Percentiles rank a stretch among this genome's conserved stretches.
Conservation (phyloP, 2,329 filamentous ascomycete species). For the Delphinella strobiligena region DNA sequence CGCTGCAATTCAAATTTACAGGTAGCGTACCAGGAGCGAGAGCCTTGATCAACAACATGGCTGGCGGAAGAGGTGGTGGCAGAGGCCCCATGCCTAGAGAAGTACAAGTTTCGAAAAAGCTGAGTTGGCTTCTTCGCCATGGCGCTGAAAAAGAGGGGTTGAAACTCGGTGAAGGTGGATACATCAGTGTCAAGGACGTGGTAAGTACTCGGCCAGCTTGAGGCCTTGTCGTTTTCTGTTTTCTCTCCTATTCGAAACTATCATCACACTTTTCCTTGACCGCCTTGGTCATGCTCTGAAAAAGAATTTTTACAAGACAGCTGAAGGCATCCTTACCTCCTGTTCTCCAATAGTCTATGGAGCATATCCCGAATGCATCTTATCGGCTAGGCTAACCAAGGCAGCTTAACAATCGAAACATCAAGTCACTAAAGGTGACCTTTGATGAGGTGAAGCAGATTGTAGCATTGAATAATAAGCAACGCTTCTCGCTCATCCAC, state of each 20-base stretch:
- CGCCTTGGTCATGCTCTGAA: too few species aligned
- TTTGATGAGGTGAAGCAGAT: conserved; percentile 59
- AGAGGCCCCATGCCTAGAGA: conserved; percentile 26
- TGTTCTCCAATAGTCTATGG: too few species aligned
- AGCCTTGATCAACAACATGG: conserved; percentile 2
- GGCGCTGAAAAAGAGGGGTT: conserved; percentile 49
- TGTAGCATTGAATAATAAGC: conserved; percentile 72
- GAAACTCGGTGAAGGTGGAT: conserved; percentile 46
- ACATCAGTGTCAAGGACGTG: conserved; percentile 47
- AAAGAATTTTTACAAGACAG: too few species aligned
- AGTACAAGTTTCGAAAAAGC: conserved; percentile 35
- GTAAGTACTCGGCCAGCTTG: conserved; percentile 36
- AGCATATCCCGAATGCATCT: too few species aligned
- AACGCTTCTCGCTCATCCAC: conserved; percentile 71
- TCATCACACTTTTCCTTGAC: too few species aligned
- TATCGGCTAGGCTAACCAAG: neutral
- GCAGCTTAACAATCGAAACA: conserved; percentile 45
- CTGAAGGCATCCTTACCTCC: too few species aligned
- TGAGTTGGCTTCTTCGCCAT: conserved; percentile 47
- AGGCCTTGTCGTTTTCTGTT: neutral
- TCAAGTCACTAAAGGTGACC: conserved; percentile 61
- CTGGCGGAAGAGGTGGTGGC: conserved; percentile 21
- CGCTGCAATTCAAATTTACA: too few species aligned
- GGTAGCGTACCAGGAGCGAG: too few species aligned
- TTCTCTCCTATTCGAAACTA: too few species aligned